Base-by-base conservation (phyloP, 495 filamentous ascomycete species). In the Penicillium verhagenii region DNA sequence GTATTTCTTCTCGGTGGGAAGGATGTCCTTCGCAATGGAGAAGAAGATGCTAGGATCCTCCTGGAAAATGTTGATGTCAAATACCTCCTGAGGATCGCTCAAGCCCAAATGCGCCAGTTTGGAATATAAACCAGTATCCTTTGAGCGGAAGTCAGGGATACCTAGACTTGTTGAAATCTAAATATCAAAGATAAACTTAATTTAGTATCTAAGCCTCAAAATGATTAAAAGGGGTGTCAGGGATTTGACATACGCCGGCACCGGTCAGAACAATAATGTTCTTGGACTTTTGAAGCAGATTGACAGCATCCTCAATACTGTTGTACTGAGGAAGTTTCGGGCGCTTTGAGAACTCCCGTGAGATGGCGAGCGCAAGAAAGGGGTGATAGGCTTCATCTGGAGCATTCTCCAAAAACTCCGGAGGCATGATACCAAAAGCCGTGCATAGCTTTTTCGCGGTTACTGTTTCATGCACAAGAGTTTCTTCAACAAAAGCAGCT, bases 201-300 rank as follows among this genome's bases (percentile, higher is more conserved):
- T 14, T 50, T 35, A 50, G 21, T 25, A 25, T 7, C n/a, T 13
- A 18, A 21, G 19, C 4, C 8, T 47, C 45, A 29, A 21, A 42
- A 7, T 42, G 18, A 2, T 20, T 21, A 0, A 5, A 21, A 20
- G 9, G 3, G n/a, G 25, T 23, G 20, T 14, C 3, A 25, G 10
- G 23, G 42, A n/a, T n/a, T 23, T 28, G 20, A 70, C 72, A 50
- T 75, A 88, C 85, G 37, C 94, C 94, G 20, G 94, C 94, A 56
- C 94, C 94, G 6, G 94, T 97, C 40, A 98, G 79, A 33, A 98
- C 90, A 54, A 98, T 85, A 64, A 97, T 91, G 64, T 96, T 96
- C 55, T 83, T 79, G 9, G 86, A 81, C 61, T 82, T 79, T 56
- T 85, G 79, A 7, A 98, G 77, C 14, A 98, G 75, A 8, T 77